Conservation (phyloP, 306 rosid genomes). For the Vigna reflexopilosa region DNA sequence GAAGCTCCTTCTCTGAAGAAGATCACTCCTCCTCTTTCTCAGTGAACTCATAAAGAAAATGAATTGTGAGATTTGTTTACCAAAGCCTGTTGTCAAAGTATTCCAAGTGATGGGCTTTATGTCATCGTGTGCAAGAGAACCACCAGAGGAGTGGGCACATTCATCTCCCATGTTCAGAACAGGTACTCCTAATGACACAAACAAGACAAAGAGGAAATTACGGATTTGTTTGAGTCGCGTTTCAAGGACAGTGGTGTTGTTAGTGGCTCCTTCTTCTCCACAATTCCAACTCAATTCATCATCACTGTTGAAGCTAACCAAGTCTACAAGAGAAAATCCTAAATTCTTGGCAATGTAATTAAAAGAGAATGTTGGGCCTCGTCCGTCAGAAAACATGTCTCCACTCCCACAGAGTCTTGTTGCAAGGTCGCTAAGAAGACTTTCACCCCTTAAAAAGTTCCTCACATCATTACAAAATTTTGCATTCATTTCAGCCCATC, state of each 20-base stretch:
- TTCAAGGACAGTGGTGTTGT: conserved; percentile 63
- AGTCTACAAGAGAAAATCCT: conserved; percentile 86
- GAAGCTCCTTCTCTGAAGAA: conserved; percentile 69
- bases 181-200: conserved; percentile 88
- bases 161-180: conserved; percentile 97
- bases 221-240: conserved; percentile 83
- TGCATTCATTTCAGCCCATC: conserved; percentile 91
- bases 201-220: conserved; percentile 72
- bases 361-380: conserved; percentile 90
- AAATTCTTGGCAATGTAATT: conserved; percentile 67
- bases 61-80: conserved; percentile 69
- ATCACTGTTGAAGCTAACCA: conserved; percentile 79
- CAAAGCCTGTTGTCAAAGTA: conserved; percentile 66
- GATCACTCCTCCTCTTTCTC: conserved; percentile 67
- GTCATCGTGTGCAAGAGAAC: conserved; percentile 60
- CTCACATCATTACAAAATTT: conserved; percentile 69
- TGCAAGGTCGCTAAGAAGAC: conserved; percentile 78
- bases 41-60: conserved; percentile 71
- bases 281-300: conserved; percentile 88
- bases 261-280: conserved; percentile 94
- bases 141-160: conserved; percentile 81
- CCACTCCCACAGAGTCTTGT: conserved; percentile 96
- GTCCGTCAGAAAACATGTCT: conserved; percentile 71
- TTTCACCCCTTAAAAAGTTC: conserved; percentile 76
- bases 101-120: conserved; percentile 74